Evolutionary conservation across 2,329 filamentous ascomycete genomes (phyloP).

Genomic region (Calonectria hawksworthii): DNA sequence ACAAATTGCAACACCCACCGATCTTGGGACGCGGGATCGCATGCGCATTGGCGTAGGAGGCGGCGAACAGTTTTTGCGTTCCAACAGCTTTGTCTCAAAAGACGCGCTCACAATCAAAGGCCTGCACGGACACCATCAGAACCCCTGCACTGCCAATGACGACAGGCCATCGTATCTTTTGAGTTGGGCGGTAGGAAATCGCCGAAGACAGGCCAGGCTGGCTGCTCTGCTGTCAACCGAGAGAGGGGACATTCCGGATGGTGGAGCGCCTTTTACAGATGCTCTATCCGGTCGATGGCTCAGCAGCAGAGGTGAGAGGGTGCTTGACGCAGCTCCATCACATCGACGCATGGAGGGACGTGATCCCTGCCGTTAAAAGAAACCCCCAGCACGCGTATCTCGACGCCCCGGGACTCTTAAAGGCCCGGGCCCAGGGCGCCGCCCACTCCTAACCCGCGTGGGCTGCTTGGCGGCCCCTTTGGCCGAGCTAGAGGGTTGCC

Average conservation of each 20-base stretch:
- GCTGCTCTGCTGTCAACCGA: slow-evolving; percentile 11
- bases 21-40: not conserved
- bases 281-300: slow-evolving; percentile 7
- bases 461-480: slow-evolving; percentile 46
- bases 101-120: slow-evolving; percentile 1
- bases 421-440: slow-evolving; percentile 37
- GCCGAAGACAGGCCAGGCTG: slow-evolving; percentile 11
- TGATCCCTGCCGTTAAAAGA: slow-evolving; percentile 20
- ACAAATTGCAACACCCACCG: not conserved
- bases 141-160: slow-evolving; percentile 10
- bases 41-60: slow-evolving; percentile 1
- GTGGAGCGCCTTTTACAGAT: slow-evolving; percentile 19
- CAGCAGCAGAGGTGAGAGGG: not conserved
- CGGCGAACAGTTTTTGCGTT: slow-evolving; percentile 19
- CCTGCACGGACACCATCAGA: slow-evolving; percentile 3
- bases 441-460: slow-evolving; percentile 36
- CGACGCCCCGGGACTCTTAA: slow-evolving; percentile 30
- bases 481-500: slow-evolving; percentile 45
- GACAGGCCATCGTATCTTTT: slow-evolving; percentile 16
- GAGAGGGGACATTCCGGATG: not conserved
- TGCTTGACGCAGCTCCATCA: slow-evolving; percentile 13
- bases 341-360: slow-evolving; percentile 23
- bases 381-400: slow-evolving; percentile 31
- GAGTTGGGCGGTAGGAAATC: slow-evolving; percentile 13
- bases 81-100: slow-evolving; percentile 15